Evolutionary conservation across 805 yeast genomes (phyloP), one percentile per base, ranked within the genome.

Genomic region (Danielia oregonensis): DNA sequence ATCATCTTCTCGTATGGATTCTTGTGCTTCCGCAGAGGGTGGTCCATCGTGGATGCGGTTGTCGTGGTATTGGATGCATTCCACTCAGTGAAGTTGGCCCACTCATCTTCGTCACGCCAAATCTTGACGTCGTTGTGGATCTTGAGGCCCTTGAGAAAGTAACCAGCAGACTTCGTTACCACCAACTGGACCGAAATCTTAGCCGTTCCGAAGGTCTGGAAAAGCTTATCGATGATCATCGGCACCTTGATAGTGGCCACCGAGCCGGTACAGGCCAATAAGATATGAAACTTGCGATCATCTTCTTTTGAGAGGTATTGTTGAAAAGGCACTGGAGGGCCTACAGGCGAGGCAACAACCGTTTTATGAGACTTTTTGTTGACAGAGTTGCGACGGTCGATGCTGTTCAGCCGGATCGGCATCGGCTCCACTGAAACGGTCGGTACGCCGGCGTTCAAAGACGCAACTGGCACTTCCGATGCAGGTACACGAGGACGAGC

Each of bases 181-280:
- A 89, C 86, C 33, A 89, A 65, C 59, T 89, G 96, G 42, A 89
- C 85, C 3, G 88, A 79, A 3, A 88, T 81, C 39, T 78, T 79
- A 30, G 54, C 44, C 65, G 77, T 44, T 4, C 88, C 86, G 59
- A 85, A 91, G 5, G 82, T 70, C 57, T 86, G 86, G 55, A 81
- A 82, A 32, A 93, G 70, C 56, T 87, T 86, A 53, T 83, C 95
- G 44, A 93, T 86, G 25, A 93, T 87, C 45, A 83, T 59, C 0
- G 96, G 96, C 15, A 93, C 81, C 58, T 93, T 93, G 43, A 93
- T 87, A 2, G 97, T 86, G 4, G 98, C 98, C 3, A 93, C 97
- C 2, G 95, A 85, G 1, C 98, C 98, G 1, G 97, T 86, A 13
- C 94, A 95, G 13, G 94, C 98, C 27, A 93, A 68, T 37, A 93